A percentile compares a stretch with the other conserved stretches of the same genome.
phyloP scores from a whole-genome alignment of 208 protist species.

The Wallacemonas rigidus region DNA sequence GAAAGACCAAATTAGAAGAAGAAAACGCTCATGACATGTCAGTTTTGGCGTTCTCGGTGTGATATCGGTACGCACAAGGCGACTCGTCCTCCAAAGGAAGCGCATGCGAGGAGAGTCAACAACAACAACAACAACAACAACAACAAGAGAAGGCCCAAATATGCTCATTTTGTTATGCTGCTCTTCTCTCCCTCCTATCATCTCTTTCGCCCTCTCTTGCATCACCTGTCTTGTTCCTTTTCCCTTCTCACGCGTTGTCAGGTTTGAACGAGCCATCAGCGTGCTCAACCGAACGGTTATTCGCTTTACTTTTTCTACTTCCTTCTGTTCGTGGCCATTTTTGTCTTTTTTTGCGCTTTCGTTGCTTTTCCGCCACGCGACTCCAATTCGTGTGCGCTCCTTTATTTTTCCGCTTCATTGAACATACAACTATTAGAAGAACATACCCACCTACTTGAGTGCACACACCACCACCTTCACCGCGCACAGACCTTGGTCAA shows the following conservation, averaged over 20 bases:
- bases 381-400: background rate
- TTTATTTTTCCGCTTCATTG: too few species aligned
- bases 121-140: conserved; percentile 17
- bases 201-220: conserved; percentile 13
- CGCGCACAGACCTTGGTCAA: background rate
- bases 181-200: background rate
- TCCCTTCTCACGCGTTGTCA: too few species aligned
- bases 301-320: conserved; percentile 22
- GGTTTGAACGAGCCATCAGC: too few species aligned
- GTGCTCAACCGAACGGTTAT: too few species aligned
- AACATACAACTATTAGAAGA: too few species aligned
- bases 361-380: background rate
- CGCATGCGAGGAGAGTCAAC: background rate
- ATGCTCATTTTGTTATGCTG: background rate
- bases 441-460: too few species aligned
- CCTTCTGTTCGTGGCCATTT: conserved; percentile 14
- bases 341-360: conserved; percentile 19
- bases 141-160: background rate
- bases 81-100: too few species aligned
- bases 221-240: conserved; percentile 21
- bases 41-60: too few species aligned
- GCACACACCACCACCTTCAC: too few species aligned
- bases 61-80: too few species aligned
- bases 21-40: too few species aligned
- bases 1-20: too few species aligned